Conservation (phyloP, 495 filamentous ascomycete genomes). For the Annulohypoxylon nitens region DNA sequence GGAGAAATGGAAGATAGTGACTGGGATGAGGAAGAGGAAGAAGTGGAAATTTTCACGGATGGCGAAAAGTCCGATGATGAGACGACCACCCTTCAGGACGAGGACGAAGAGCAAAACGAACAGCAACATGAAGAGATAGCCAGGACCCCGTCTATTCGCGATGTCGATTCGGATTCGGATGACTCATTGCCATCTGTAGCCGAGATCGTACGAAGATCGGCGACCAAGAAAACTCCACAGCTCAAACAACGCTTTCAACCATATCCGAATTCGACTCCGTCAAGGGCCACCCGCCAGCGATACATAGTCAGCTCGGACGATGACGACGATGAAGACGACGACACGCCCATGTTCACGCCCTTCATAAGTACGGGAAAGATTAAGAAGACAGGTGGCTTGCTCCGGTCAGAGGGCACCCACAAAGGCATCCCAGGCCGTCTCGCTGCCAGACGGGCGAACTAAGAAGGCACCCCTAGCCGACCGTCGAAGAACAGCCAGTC, state of each 20-base stretch:
- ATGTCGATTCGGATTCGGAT: background rate
- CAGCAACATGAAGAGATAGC: background rate
- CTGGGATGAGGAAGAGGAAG: background rate
- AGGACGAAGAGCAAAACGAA: background rate
- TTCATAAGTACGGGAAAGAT: background rate
- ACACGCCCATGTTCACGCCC: background rate
- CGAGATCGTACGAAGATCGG: background rate
- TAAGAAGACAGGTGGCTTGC: background rate
- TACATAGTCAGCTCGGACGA: background rate
- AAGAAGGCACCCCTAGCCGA: background rate
- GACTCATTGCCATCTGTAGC: background rate
- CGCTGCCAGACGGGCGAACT: background rate
- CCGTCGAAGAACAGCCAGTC: background rate
- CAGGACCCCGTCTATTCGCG: background rate
- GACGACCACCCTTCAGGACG: background rate
- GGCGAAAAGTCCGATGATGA: background rate
- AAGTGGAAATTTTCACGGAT: background rate
- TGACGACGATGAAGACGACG: conserved; percentile 9
- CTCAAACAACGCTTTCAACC: background rate
- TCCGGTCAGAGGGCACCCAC: background rate
- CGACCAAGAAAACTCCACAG: background rate
- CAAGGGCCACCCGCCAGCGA: background rate
- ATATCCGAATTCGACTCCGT: background rate
- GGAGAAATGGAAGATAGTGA: background rate
- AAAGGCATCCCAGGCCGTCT: background rate